Percentiles rank a stretch among this genome's conserved stretches.
These are phyloP conservation scores for Barnettozyma vustinii DNA, from an alignment of 805 yeast genomes.

Conservation along the genomic window DNA sequence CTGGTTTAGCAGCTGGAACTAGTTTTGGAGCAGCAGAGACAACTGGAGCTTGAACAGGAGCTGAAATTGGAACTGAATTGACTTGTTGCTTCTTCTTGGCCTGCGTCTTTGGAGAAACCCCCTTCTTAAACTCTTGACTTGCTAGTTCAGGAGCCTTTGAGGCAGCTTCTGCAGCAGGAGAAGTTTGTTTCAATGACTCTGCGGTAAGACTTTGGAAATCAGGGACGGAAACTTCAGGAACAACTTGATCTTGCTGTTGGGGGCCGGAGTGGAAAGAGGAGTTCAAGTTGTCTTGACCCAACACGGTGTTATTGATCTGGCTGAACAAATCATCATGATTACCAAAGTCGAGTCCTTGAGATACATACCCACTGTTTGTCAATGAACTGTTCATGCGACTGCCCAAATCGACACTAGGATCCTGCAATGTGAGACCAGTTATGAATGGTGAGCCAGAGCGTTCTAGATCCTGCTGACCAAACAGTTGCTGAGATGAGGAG, in stretches of 20 bases:
- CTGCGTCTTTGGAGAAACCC: background rate
- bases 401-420: conserved; percentile 10
- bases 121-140: background rate
- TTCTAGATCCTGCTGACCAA: conserved; percentile 11
- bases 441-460: conserved; percentile 6
- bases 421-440: conserved; percentile 3
- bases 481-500: conserved; percentile 14
- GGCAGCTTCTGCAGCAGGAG: background rate
- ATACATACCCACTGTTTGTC: background rate
- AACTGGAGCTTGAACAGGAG: background rate
- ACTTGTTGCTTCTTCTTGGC: conserved; percentile 23
- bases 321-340: conserved; percentile 29
- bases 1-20: background rate
- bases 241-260: background rate
- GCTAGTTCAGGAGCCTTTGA: background rate
- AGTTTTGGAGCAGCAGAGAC: background rate
- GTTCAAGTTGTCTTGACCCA: conserved; percentile 19
- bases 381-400: conserved; percentile 20
- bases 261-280: background rate
- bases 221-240: too few relatives aligned
- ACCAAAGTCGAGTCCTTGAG: background rate
- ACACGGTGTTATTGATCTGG: conserved; percentile 35
- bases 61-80: background rate
- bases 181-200: background rate
- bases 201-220: background rate